phyloP scores from a whole-genome alignment of 176 grass and related monocot species.

The Triticum dicoccoides region DNA sequence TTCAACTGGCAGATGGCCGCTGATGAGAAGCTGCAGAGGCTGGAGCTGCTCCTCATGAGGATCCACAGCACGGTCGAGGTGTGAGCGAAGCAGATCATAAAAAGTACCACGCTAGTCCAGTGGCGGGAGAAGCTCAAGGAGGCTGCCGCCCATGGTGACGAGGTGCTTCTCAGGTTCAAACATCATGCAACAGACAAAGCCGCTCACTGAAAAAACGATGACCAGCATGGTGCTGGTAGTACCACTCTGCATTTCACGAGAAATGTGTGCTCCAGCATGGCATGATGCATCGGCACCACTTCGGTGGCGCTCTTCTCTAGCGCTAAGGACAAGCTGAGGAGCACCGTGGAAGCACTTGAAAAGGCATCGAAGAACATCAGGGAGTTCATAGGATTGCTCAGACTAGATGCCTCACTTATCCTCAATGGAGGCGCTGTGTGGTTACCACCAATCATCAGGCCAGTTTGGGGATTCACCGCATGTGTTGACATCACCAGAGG shows the following conservation, averaged over 20 bases:
- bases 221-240: background rate
- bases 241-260: background rate
- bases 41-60: constrained; percentile 19
- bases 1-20: background rate
- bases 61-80: background rate
- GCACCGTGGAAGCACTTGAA: background rate
- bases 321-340: background rate
- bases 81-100: background rate
- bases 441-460: background rate
- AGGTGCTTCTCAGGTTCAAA: constrained; percentile 4
- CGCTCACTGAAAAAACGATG: background rate
- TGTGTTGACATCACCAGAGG: background rate
- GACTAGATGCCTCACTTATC: background rate
- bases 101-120: background rate
- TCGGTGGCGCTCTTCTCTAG: background rate
- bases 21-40: background rate
- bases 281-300: background rate
- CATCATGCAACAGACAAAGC: constrained; percentile 4
- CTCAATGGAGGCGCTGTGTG: background rate
- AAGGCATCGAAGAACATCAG: background rate
- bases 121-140: constrained; percentile 27
- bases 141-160: background rate
- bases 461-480: background rate
- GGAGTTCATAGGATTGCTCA: constrained; percentile 12
- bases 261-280: background rate